phyloP scores from a whole-genome alignment of 169 alveolate genomes.

The Plasmodium blacklocki region DNA sequence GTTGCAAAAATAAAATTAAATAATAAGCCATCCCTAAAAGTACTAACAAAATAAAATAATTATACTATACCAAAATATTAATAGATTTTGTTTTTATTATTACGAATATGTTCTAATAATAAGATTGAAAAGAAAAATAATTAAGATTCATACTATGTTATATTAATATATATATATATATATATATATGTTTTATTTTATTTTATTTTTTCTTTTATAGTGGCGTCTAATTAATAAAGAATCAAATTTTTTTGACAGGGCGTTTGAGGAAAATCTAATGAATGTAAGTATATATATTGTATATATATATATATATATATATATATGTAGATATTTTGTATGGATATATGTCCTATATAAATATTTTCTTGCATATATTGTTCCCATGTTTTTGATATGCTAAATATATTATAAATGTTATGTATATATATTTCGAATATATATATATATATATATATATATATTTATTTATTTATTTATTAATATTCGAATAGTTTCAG shows the following conservation, averaged over 20 bases:
- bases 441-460: slow-evolving; percentile 12
- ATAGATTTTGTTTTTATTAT: too few species aligned
- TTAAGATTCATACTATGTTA: too few species aligned
- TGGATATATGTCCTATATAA: neutral
- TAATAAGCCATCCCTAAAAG: slow-evolving; percentile 56
- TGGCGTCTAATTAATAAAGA: slow-evolving; percentile 75
- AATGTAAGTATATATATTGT: slow-evolving; percentile 7
- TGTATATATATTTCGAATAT: neutral
- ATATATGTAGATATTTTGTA: neutral
- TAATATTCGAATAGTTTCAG: slow-evolving; percentile 59
- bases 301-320: slow-evolving; percentile 1
- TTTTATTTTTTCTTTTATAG: slow-evolving; percentile 30
- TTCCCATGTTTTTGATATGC: too few species aligned
- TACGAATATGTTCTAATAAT: too few species aligned
- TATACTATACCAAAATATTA: too few species aligned
- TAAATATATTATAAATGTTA: neutral
- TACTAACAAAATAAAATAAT: slow-evolving; percentile 24
- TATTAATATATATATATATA: too few species aligned
- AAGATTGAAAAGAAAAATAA: too few species aligned
- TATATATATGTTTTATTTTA: too few species aligned
- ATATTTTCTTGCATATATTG: too few species aligned
- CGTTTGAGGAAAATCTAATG: slow-evolving; percentile 71
- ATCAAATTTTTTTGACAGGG: slow-evolving; percentile 61
- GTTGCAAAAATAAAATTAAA: slow-evolving; percentile 63
- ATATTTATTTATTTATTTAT: slow-evolving; percentile 3